phyloP scores from a whole-genome alignment of 257 asterid genomes.

The Solanum bukasovii region DNA sequence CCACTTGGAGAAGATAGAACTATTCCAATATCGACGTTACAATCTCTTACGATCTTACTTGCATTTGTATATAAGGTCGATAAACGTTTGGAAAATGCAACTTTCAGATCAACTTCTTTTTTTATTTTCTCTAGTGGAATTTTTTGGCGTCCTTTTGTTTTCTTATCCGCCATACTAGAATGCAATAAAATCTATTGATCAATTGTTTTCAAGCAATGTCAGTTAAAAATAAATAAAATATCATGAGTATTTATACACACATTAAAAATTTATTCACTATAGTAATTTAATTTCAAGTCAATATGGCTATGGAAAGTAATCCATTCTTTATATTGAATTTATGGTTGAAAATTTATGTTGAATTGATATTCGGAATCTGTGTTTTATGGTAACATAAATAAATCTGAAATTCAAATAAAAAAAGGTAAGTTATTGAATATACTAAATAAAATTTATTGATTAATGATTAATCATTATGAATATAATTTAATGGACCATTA shows the following conservation, averaged over 20 bases:
- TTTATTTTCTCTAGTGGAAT: background rate
- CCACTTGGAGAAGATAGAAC: background rate
- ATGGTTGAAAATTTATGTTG: no score
- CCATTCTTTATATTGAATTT: no score
- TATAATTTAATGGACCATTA: background rate
- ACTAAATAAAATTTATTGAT: no score
- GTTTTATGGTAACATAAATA: background rate
- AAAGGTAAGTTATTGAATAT: background rate
- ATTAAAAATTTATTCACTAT: background rate
- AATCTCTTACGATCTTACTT: background rate
- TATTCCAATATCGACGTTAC: background rate
- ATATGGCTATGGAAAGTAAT: background rate
- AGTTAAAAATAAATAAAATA: no score
- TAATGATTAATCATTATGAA: background rate
- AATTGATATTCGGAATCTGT: background rate
- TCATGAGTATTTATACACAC: background rate
- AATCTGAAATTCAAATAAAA: no score
- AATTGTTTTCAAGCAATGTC: background rate
- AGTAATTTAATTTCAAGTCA: background rate
- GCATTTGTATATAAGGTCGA: background rate
- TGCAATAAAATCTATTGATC: background rate
- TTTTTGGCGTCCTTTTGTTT: background rate
- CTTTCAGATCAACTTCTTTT: background rate
- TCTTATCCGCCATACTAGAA: background rate
- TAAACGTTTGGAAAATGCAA: background rate